Evolutionary conservation across 257 asterid species (phyloP).

Genomic region (Fraxinus pennsylvanica): DNA sequence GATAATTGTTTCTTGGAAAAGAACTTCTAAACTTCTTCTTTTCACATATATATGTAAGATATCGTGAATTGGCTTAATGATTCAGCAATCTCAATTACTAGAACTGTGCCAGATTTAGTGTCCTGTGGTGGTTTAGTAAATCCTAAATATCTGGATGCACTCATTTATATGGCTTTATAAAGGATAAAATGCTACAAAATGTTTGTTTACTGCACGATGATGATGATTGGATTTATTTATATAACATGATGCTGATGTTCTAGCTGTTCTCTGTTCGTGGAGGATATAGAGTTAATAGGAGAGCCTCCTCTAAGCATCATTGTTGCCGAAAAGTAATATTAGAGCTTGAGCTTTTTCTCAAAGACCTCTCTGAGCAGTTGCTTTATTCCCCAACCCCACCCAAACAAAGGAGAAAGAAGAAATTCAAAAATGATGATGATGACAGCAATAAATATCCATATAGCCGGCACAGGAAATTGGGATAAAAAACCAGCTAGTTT

Average conservation of each 20-base stretch:
- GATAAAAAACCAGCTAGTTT: background rate
- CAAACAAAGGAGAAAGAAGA: background rate
- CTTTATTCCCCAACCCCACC: background rate
- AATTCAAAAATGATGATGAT: background rate
- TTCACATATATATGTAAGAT: background rate
- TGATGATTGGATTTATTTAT: background rate
- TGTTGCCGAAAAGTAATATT: background rate
- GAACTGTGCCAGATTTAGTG: background rate
- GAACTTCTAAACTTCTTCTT: background rate
- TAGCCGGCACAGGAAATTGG: background rate
- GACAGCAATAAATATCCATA: background rate
- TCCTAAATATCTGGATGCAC: background rate
- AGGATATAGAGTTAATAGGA: background rate
- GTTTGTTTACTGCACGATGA: no score
- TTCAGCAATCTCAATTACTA: background rate
- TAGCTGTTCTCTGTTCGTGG: background rate
- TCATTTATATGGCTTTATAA: background rate
- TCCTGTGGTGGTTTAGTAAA: background rate
- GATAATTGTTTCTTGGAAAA: slow-evolving; percentile 1
- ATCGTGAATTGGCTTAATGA: no score
- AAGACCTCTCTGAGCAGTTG: background rate
- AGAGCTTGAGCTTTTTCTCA: background rate
- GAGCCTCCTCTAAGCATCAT: background rate
- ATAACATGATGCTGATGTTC: background rate
- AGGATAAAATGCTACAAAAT: no score